A percentile compares a stretch with the other conserved stretches of the same genome.
Conservation (phyloP, 164 flowering plant genomes). For the Piper longum region DNA sequence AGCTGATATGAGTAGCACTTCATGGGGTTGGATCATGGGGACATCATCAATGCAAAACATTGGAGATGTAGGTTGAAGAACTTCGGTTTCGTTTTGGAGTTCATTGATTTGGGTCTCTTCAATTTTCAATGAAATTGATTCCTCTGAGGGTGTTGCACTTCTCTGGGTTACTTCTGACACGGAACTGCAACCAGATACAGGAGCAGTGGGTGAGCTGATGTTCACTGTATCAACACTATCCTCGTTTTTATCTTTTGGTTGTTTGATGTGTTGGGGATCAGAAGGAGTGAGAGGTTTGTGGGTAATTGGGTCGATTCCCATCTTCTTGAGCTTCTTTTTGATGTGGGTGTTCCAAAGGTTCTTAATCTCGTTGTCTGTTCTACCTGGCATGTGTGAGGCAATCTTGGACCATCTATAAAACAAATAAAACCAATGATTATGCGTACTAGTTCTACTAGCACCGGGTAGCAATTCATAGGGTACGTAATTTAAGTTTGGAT, state of each 20-base stretch:
- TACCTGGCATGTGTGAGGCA: slow-evolving; percentile 63
- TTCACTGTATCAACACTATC: background rate
- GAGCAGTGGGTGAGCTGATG: background rate
- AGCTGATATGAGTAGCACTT: slow-evolving; percentile 25
- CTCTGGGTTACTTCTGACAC: slow-evolving; percentile 5
- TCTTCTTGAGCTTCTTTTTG: slow-evolving; percentile 54
- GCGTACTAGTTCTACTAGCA: too few species aligned
- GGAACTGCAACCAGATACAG: background rate
- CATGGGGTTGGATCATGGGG: slow-evolving; percentile 48
- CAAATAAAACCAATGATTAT: background rate
- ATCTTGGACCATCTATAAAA: slow-evolving; percentile 60
- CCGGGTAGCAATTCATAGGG: background rate
- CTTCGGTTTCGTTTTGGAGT: slow-evolving; percentile 6
- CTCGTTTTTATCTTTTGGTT: slow-evolving; percentile 4
- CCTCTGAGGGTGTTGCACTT: slow-evolving; percentile 7
- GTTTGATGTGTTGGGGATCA: slow-evolving; percentile 3
- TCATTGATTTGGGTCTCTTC: too few species aligned
- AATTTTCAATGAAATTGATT: background rate
- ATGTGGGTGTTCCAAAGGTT: slow-evolving; percentile 78
- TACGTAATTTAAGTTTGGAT: background rate
- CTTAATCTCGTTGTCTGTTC: slow-evolving; percentile 69
- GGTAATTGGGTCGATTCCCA: slow-evolving; percentile 68
- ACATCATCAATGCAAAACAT: slow-evolving; percentile 56
- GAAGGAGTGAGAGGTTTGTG: slow-evolving; percentile 30
- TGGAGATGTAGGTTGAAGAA: slow-evolving; percentile 6